These are phyloP conservation scores for Solanum hybrid DNA, from an alignment of 305 asterid species.

Conservation along the genomic window DNA sequence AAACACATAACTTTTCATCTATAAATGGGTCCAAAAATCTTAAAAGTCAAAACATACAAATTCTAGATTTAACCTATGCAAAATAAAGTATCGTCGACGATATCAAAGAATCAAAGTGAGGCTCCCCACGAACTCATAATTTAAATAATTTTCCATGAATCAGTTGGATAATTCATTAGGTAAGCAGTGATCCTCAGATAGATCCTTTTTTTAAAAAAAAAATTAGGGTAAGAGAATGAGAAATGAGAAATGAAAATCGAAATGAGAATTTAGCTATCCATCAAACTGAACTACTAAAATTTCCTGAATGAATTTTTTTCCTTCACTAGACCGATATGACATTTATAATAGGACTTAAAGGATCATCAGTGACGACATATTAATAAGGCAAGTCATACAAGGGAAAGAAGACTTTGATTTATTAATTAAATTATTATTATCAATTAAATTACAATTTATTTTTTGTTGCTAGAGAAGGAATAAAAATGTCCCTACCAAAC, in stretches of 20 bases:
- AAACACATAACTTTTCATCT: no score
- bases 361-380: not conserved
- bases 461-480: not conserved
- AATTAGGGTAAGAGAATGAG: no score
- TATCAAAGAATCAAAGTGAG: not conserved
- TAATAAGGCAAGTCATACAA: not conserved
- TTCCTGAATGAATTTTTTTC: accelerated
- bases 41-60: not conserved
- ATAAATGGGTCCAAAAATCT: no score
- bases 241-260: no score
- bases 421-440: not conserved
- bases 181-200: no score
- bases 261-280: not conserved
- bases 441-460: not conserved
- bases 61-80: not conserved
- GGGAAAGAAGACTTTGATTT: not conserved
- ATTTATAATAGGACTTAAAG: not conserved
- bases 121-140: not conserved
- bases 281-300: not conserved
- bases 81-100: no score
- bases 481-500: not conserved
- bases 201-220: no score
- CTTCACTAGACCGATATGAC: not conserved
- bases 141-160: not conserved
- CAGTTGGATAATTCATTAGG: no score